These are phyloP conservation scores for Aspergillus olivimuriae DNA, from an alignment of 495 filamentous ascomycete genomes.

Conservation along the genomic window DNA sequence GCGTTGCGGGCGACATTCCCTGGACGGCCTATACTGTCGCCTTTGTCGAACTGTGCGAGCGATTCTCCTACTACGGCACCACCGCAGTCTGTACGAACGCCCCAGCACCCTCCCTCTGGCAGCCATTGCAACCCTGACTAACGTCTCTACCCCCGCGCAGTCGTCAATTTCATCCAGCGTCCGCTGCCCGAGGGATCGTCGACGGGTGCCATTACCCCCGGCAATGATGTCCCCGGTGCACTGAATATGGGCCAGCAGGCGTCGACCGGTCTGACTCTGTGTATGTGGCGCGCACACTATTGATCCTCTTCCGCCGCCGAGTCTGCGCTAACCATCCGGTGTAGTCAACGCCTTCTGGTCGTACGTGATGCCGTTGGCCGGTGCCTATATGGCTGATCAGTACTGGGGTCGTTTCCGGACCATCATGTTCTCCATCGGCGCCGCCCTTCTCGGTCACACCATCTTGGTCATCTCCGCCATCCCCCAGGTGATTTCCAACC, in stretches of 20 bases:
- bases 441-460: slow-evolving; percentile 57
- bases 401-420: slow-evolving; percentile 64
- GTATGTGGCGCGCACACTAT: slow-evolving; percentile 15
- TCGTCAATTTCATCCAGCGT: slow-evolving; percentile 66
- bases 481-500: slow-evolving; percentile 50
- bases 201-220: slow-evolving; percentile 48
- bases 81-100: slow-evolving; percentile 56
- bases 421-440: slow-evolving; percentile 48
- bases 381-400: slow-evolving; percentile 67
- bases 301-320: too few species aligned
- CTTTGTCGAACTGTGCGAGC: slow-evolving; percentile 71
- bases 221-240: slow-evolving; percentile 52
- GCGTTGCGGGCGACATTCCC: slow-evolving; percentile 60
- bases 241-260: slow-evolving; percentile 60
- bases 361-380: slow-evolving; percentile 62
- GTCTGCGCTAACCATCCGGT: too few species aligned
- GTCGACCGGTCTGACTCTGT: slow-evolving; percentile 53
- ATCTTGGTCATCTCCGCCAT: slow-evolving; percentile 56
- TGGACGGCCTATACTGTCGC: slow-evolving; percentile 62
- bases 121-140: not conserved
- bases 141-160: slow-evolving; percentile 7
- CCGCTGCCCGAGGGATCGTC: slow-evolving; percentile 51
- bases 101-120: not conserved
- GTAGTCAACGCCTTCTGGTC: slow-evolving; percentile 74
- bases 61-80: slow-evolving; percentile 75